Conservation (phyloP, 1,284 basidiomycete genomes). For the Sporisorium graminicola region DNA sequence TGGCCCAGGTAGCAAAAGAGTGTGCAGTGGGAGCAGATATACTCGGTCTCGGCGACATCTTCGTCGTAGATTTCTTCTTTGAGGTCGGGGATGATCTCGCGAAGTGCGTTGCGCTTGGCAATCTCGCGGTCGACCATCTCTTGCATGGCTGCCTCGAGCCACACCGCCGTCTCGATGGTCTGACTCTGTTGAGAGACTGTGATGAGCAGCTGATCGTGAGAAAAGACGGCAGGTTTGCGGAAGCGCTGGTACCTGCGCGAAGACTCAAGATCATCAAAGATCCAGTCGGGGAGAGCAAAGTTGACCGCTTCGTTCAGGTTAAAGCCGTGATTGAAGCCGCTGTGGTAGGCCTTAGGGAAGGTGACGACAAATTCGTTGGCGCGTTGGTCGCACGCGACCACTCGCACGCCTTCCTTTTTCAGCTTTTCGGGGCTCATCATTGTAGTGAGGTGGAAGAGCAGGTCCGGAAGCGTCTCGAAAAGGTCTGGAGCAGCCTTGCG, state of each 20-base stretch:
- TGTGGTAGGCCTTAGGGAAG: conserved; percentile 97
- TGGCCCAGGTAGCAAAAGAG: conserved; percentile 95
- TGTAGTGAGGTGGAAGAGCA: conserved; percentile 96
- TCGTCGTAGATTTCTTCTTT: conserved; percentile 80
- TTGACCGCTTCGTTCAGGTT: conserved; percentile 99
- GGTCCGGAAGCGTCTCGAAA: conserved; percentile 96
- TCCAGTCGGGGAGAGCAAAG: conserved; percentile 97
- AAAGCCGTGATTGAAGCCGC: conserved; percentile 97
- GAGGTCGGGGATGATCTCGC: conserved; percentile 74
- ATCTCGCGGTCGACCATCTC: conserved; percentile 92
- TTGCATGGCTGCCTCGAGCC: conserved; percentile 79
- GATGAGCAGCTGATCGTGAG: conserved; percentile 94
- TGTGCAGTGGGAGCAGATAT: conserved; percentile 94
- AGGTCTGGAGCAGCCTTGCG: conserved; percentile 94
- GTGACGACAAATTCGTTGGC: conserved; percentile 95
- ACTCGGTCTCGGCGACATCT: conserved; percentile 90
- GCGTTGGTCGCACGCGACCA: conserved; percentile 94
- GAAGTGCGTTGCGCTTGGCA: conserved; percentile 74
- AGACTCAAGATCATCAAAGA: conserved; percentile 86
- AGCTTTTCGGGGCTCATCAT: conserved; percentile 95
- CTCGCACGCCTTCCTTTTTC: conserved; percentile 88
- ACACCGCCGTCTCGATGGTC: conserved; percentile 90
- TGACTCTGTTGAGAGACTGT: conserved; percentile 94
- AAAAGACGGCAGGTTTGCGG: conserved; percentile 94
- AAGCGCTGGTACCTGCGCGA: conserved; percentile 87